Evolutionary conservation across 202 grass and related monocot genomes (phyloP).

Genomic region (Panicum virgatum): DNA sequence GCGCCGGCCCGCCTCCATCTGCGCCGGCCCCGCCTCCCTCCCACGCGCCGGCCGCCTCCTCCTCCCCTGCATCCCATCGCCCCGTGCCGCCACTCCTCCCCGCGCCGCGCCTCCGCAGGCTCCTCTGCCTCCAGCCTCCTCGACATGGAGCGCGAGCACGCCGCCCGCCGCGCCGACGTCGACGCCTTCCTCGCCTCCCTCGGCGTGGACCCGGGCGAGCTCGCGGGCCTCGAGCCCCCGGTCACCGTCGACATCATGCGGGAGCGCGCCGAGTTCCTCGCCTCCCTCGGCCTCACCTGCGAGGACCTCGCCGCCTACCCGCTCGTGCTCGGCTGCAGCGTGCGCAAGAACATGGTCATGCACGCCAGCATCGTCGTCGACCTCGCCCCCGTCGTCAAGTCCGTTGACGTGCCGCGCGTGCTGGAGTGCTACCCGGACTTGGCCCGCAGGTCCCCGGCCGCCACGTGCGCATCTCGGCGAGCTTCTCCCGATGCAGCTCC

Average conservation of each 20-base stretch:
- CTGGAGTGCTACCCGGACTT: conserved; percentile 89
- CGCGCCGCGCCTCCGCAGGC: conserved; percentile 30
- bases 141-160: conserved; percentile 65
- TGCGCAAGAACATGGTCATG: conserved; percentile 96
- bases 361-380: conserved; percentile 95
- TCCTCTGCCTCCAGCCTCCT: conserved; percentile 60
- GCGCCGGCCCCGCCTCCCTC: no score
- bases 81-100: conserved; percentile 58
- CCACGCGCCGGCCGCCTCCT: no score
- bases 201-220: conserved; percentile 68
- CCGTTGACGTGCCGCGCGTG: conserved; percentile 63
- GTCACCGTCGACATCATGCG: conserved; percentile 86
- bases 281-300: conserved; percentile 63
- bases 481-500: no score
- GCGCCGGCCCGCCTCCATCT: no score
- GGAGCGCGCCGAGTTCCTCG: conserved; percentile 88
- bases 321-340: conserved; percentile 89
- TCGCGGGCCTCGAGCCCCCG: conserved; percentile 82
- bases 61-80: no score
- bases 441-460: no score
- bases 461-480: no score
- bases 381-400: conserved; percentile 78
- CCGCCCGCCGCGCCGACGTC: conserved; percentile 58
- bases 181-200: conserved; percentile 75
- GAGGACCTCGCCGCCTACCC: conserved; percentile 83